These are phyloP conservation scores for Fusarium pilosicola DNA, from an alignment of 2,329 filamentous ascomycete genomes.

Conservation along the genomic window DNA sequence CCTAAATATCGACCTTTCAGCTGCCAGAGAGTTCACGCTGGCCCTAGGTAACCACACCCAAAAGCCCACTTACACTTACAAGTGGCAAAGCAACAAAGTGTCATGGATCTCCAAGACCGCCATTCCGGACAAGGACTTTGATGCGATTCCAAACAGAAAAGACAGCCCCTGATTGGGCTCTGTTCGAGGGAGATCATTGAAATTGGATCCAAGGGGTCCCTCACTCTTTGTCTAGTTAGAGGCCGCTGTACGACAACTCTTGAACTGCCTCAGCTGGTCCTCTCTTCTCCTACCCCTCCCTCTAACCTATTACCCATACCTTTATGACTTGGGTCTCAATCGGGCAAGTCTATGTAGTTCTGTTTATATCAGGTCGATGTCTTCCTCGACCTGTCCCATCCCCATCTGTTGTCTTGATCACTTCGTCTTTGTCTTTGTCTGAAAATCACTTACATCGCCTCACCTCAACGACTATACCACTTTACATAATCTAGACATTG, in stretches of 20 bases:
- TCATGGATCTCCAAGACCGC: conserved; percentile 23
- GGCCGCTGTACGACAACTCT: conserved; percentile 11
- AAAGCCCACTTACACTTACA: conserved; percentile 6
- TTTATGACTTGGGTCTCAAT: background rate
- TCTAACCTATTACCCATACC: background rate
- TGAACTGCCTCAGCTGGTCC: background rate
- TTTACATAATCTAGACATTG: background rate
- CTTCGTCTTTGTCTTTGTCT: background rate
- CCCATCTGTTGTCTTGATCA: background rate
- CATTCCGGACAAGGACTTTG: conserved; percentile 10
- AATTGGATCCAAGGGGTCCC: background rate
- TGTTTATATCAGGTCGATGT: background rate
- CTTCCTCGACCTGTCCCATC: background rate
- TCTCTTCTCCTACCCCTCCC: conserved; percentile 2
- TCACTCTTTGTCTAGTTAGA: conserved; percentile 16
- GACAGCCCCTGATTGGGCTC: conserved; percentile 10
- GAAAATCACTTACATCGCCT: conserved; percentile 23
- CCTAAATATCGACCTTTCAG: background rate
- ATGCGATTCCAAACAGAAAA: conserved; percentile 1
- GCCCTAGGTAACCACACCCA: conserved; percentile 9
- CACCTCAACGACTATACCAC: background rate
- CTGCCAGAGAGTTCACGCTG: background rate
- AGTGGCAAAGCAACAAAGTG: conserved; percentile 32
- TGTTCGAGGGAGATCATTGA: background rate
- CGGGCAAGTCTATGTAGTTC: background rate